Percentiles rank a stretch among this genome's conserved stretches.
These are phyloP conservation scores for Rossbeevera mucosa DNA, from an alignment of 768 basidiomycete genomes.

Conservation along the genomic window DNA sequence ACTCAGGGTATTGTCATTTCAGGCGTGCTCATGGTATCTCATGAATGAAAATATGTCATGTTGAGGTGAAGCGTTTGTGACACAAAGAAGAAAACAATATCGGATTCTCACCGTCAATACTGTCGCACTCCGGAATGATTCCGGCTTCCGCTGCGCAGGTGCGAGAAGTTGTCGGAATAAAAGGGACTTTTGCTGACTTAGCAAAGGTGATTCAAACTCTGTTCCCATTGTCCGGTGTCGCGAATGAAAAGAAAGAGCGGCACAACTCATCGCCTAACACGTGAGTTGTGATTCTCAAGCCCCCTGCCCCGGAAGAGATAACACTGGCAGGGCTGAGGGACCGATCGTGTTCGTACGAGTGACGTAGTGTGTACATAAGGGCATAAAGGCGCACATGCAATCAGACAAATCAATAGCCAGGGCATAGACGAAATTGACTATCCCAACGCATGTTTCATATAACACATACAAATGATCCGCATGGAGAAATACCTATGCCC, in stretches of 20 bases:
- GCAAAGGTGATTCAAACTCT: no score
- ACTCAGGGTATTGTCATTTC: neutral
- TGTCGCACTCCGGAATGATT: no score
- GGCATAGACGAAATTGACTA: slow-evolving; percentile 1
- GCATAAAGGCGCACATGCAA: neutral
- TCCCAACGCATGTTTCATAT: slow-evolving; percentile 14
- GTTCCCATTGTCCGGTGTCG: no score
- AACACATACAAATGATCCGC: slow-evolving; percentile 5
- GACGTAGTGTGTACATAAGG: neutral
- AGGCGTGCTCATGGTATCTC: neutral
- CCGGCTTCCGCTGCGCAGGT: no score
- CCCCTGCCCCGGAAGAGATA: neutral
- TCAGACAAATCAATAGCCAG: neutral
- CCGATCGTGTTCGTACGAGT: neutral
- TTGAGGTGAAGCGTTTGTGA: neutral
- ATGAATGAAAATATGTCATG: neutral
- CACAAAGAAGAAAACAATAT: neutral
- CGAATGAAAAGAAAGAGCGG: neutral
- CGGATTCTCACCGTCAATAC: neutral
- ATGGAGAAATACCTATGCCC: slow-evolving; percentile 10
- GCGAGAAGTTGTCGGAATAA: no score
- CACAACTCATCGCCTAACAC: neutral
- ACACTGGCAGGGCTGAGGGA: neutral
- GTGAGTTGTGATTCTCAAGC: neutral
- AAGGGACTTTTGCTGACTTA: neutral